These are phyloP conservation scores for Candida sonorensis DNA, from an alignment of 805 yeast genomes.

Conservation along the genomic window DNA sequence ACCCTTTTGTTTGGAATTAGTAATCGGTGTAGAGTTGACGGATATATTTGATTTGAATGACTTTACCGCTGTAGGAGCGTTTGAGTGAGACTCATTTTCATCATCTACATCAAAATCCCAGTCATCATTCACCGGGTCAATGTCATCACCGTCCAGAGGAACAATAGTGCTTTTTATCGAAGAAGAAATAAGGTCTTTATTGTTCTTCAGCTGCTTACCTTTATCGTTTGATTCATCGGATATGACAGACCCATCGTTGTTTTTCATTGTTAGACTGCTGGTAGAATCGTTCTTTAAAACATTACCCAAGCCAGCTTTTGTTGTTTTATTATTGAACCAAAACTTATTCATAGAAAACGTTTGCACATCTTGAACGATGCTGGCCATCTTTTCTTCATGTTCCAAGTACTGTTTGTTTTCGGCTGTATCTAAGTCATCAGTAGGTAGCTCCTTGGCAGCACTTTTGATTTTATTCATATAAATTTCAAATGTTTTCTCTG, in stretches of 20 bases:
- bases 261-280: conserved; percentile 14
- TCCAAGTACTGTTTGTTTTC: conserved; percentile 18
- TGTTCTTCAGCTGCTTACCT: no score
- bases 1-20: conserved; percentile 2
- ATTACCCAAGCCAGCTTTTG: conserved; percentile 14
- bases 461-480: conserved; percentile 49
- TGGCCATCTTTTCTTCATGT: conserved; percentile 11
- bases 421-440: conserved; percentile 10
- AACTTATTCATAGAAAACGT: conserved; percentile 18
- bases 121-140: conserved; percentile 21
- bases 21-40: no score
- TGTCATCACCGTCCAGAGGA: conserved; percentile 12
- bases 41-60: no score
- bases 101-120: conserved; percentile 25
- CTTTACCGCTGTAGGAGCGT: no score
- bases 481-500: conserved; percentile 57
- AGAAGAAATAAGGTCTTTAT: no score
- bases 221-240: background rate
- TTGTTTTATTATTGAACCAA: conserved; percentile 14
- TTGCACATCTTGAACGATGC: conserved; percentile 9
- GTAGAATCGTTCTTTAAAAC: conserved; percentile 10
- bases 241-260: conserved; percentile 4
- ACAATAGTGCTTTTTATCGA: no score
- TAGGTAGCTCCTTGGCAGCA: conserved; percentile 33
- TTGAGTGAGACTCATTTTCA: background rate